phyloP scores from a whole-genome alignment of 2,329 filamentous ascomycete genomes.

The Aureobasidium zeae region DNA sequence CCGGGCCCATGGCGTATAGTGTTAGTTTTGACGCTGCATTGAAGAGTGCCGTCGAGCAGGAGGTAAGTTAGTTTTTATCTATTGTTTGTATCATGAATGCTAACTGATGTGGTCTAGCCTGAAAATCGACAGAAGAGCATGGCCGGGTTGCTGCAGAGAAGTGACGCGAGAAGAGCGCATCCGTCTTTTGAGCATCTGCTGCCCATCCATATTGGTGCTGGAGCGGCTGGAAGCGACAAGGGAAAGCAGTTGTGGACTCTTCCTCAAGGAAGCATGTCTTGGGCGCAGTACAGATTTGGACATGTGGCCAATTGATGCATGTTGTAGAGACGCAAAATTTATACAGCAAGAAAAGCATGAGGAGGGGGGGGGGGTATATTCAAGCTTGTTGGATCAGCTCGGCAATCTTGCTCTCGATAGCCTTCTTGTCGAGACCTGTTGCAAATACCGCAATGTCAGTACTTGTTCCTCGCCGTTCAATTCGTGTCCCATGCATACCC shows the following conservation, averaged over 20 bases:
- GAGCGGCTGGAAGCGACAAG: constrained; percentile 26
- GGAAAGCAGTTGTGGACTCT: constrained; percentile 29
- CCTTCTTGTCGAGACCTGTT: constrained; percentile 57
- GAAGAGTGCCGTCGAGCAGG: constrained; percentile 27
- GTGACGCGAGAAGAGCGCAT: constrained; percentile 53
- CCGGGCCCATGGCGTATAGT: constrained; percentile 26
- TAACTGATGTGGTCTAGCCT: constrained; percentile 16
- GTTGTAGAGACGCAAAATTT: constrained; percentile 5
- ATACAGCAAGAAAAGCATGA: not conserved
- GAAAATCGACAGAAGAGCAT: constrained; percentile 28
- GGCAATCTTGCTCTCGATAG: constrained; percentile 60
- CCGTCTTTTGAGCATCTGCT: constrained; percentile 55
- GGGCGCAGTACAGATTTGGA: constrained; percentile 30
- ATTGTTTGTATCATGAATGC: not conserved
- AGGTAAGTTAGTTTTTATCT: constrained; percentile 8
- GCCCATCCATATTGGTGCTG: constrained; percentile 45
- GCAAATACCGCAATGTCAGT: constrained; percentile 16
- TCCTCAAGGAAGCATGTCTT: constrained; percentile 29
- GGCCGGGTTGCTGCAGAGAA: constrained; percentile 28
- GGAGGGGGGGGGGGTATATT: not conserved
- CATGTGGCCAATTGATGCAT: constrained; percentile 19
- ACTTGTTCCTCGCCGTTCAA: not conserved
- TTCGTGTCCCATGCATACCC: constrained; percentile 36
- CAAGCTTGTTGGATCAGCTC: constrained; percentile 46
- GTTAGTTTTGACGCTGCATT: constrained; percentile 29